phyloP scores from a whole-genome alignment of 805 yeast species.

The Metschnikowia cerradonensis region DNA sequence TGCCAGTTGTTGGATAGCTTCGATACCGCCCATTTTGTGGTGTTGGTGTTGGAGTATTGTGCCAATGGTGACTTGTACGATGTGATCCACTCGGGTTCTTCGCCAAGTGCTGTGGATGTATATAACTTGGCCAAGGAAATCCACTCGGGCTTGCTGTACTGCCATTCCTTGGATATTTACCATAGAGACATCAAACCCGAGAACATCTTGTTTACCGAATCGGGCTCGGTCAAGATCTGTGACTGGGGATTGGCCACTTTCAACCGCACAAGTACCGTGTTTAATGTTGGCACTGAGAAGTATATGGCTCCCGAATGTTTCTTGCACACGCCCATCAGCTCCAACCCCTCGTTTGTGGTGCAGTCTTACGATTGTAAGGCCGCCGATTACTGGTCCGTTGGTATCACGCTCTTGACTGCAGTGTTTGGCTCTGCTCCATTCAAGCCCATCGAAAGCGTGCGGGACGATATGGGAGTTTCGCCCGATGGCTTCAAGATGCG shows the following conservation, averaged over 20 bases:
- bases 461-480: slow-evolving; percentile 6
- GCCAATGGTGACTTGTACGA: slow-evolving; percentile 67
- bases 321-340: slow-evolving; percentile 12
- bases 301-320: slow-evolving; percentile 57
- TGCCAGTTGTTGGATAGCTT: slow-evolving; percentile 57
- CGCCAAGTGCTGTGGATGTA: slow-evolving; percentile 24
- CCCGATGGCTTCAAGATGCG: slow-evolving; percentile 8
- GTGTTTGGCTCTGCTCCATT: slow-evolving; percentile 54
- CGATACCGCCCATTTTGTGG: slow-evolving; percentile 48
- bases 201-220: slow-evolving; percentile 51
- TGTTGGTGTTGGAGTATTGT: slow-evolving; percentile 64
- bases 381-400: slow-evolving; percentile 56
- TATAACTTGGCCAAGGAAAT: slow-evolving; percentile 47
- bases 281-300: slow-evolving; percentile 53
- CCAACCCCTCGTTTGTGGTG: slow-evolving; percentile 4
- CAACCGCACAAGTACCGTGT: slow-evolving; percentile 23
- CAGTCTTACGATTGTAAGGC: slow-evolving; percentile 38
- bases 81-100: slow-evolving; percentile 29
- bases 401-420: slow-evolving; percentile 46
- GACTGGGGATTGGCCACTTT: slow-evolving; percentile 70
- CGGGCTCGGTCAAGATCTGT: slow-evolving; percentile 56
- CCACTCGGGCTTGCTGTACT: slow-evolving; percentile 45
- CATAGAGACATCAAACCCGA: slow-evolving; percentile 77
- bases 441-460: slow-evolving; percentile 25
- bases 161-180: slow-evolving; percentile 57